Percentiles rank a stretch among this genome's conserved stretches.
These are phyloP conservation scores for Hymenoscyphus infarciens DNA, from an alignment of 2,329 filamentous ascomycete species.

Conservation along the genomic window DNA sequence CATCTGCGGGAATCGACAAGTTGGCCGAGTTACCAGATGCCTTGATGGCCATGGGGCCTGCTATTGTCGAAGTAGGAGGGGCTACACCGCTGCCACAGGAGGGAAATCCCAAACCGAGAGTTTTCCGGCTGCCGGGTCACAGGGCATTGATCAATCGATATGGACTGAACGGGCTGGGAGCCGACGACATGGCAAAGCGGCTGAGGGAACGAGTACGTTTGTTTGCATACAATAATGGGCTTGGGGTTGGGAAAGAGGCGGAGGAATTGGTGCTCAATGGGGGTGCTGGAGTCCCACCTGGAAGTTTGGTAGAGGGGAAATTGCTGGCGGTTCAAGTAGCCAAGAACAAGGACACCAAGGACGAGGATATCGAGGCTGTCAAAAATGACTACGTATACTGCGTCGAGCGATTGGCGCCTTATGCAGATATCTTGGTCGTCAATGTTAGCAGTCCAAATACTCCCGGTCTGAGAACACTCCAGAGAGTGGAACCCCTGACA, in stretches of 20 bases:
- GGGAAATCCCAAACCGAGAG: conserved; percentile 82
- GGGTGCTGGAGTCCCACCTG: conserved; percentile 71
- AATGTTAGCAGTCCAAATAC: conserved; percentile 98
- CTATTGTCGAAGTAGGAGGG: conserved; percentile 88
- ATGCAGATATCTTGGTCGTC: conserved; percentile 94
- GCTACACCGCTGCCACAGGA: conserved; percentile 82
- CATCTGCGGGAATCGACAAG: conserved; percentile 95
- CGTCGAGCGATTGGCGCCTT: conserved; percentile 75
- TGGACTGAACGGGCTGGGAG: conserved; percentile 87
- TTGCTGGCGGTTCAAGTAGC: conserved; percentile 89
- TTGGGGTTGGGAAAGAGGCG: conserved; percentile 57
- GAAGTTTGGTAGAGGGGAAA: conserved; percentile 72
- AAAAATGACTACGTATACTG: conserved; percentile 84
- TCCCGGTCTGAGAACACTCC: conserved; percentile 81
- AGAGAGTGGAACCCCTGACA: conserved; percentile 79
- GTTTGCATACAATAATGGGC: conserved; percentile 68
- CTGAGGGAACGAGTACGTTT: conserved; percentile 73
- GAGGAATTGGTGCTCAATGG: conserved; percentile 76
- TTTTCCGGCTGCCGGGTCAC: conserved; percentile 80
- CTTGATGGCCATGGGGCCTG: conserved; percentile 79
- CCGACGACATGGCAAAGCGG: conserved; percentile 77
- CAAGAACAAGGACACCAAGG: conserved; percentile 93
- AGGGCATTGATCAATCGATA: conserved; percentile 94
- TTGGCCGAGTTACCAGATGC: conserved; percentile 83
- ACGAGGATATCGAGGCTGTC: conserved; percentile 78